Evolutionary conservation across 1,139 yeast genomes (phyloP).

Genomic region (Wickerhamomyces sp.): DNA sequence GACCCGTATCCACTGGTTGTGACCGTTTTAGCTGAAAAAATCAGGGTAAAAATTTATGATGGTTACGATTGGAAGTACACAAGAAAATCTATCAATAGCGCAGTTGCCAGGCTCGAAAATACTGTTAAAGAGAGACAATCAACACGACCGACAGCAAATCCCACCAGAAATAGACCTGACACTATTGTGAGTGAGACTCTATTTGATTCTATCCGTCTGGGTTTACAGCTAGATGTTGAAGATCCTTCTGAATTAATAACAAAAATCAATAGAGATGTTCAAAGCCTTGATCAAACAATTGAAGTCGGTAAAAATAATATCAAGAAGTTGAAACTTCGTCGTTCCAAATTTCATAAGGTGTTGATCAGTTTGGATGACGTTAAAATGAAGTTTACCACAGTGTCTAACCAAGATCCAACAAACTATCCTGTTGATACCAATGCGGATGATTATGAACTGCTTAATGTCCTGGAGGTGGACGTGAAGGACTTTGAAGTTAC

Average conservation of each 20-base stretch:
- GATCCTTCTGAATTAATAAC: constrained; percentile 45
- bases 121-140: constrained; percentile 34
- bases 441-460: constrained; percentile 37
- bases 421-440: not conserved
- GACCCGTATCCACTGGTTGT: constrained; percentile 11
- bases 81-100: constrained; percentile 56
- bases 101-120: constrained; percentile 57
- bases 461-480: constrained; percentile 41
- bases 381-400: constrained; percentile 42
- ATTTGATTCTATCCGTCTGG: constrained; percentile 70
- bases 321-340: constrained; percentile 49
- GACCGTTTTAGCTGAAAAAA: constrained; percentile 25
- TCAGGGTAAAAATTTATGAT: constrained; percentile 62
- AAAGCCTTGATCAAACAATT: constrained; percentile 22
- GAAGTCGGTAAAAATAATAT: constrained; percentile 23
- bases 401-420: constrained; percentile 33
- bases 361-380: constrained; percentile 52
- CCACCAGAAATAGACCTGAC: constrained; percentile 3
- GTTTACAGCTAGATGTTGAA: constrained; percentile 45
- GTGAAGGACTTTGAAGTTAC: constrained; percentile 56
- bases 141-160: constrained; percentile 8
- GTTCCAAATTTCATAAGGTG: constrained; percentile 65
- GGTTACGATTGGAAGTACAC: constrained; percentile 94
- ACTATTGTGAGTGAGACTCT: constrained; percentile 51
- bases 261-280: constrained; percentile 48